Evolutionary conservation across 2,329 filamentous ascomycete species (phyloP), one percentile per base, ranked within the genome.

Genomic region (Neonectria sp.): DNA sequence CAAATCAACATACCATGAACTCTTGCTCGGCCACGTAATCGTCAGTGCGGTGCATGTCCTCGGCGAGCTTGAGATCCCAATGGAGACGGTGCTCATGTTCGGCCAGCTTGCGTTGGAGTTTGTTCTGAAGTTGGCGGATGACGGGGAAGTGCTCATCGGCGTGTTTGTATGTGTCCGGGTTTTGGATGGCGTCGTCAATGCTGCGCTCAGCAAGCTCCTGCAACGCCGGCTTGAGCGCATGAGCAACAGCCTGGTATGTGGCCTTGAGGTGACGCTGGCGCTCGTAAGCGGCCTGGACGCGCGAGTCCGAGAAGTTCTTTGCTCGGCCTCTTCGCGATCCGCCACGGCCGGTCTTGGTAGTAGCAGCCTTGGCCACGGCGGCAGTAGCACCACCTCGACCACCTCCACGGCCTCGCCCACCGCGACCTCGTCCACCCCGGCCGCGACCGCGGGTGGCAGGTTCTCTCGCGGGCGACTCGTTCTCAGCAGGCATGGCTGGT

Each of bases 241-340:
- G 86, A 65, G 89, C 86, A 58, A 93, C 86, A 65, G 86, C 83
- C n/a, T 89, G 86, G 79, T 89, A 93, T 27, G 85, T 85, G 63
- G 89, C 88, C 78, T 91, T 91, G 73, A 93, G 83, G 72, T 92
- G 87, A 71, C 91, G 86, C 76, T 91, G 89, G 61, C 92, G 89
- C 77, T 90, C 88, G 71, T 89, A 87, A 63, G 86, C 85, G 57
- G 87, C 88, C 76, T 90, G 88, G 60, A 86, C 84, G 69, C 83
- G 85, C 68, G 83, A 80, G 69, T 87, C 85, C 67, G 84, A 81
- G 73, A 89, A 89, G 73, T 84, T 84, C 80, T 90, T 90, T 78
- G 86, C 85, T 63, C 87, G 85, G 67, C 86, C 85, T 69, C 86
- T 83, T 65, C 85, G 79, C 69, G 77, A 78, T 70, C 79, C 80